Conservation (phyloP, 2,329 filamentous ascomycete genomes). For the Tolypocladium guangdongense region DNA sequence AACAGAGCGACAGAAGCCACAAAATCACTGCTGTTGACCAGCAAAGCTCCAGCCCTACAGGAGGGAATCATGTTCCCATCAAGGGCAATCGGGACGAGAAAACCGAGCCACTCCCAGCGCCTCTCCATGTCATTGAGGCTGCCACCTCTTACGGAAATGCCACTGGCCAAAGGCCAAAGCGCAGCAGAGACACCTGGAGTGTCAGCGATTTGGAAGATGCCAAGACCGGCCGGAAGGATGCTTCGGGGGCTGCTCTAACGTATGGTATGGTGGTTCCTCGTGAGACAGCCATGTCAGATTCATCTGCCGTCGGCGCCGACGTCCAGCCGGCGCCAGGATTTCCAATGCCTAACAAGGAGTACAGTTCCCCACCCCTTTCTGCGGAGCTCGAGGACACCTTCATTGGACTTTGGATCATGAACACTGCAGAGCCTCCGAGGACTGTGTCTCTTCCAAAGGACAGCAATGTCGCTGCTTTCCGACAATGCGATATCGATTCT, state of each 20-base stretch:
- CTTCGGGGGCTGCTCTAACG: background rate
- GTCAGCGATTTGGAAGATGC: background rate
- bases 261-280: background rate
- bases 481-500: slow-evolving; percentile 25
- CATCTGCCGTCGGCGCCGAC: no score
- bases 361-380: background rate
- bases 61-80: background rate
- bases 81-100: background rate
- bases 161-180: background rate
- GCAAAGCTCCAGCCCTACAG: background rate
- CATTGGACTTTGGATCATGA: background rate
- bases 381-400: background rate
- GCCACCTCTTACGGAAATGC: no score
- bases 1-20: background rate
- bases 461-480: background rate
- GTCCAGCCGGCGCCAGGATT: background rate
- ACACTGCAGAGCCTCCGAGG: background rate
- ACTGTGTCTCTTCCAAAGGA: background rate
- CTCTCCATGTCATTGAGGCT: no score
- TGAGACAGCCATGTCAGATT: no score
- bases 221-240: background rate
- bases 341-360: background rate
- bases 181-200: background rate
- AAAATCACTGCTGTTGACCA: background rate
- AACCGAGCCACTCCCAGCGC: background rate